Evolutionary conservation across 495 filamentous ascomycete genomes (phyloP).

Genomic region (Amphirosellinia nigrospora): DNA sequence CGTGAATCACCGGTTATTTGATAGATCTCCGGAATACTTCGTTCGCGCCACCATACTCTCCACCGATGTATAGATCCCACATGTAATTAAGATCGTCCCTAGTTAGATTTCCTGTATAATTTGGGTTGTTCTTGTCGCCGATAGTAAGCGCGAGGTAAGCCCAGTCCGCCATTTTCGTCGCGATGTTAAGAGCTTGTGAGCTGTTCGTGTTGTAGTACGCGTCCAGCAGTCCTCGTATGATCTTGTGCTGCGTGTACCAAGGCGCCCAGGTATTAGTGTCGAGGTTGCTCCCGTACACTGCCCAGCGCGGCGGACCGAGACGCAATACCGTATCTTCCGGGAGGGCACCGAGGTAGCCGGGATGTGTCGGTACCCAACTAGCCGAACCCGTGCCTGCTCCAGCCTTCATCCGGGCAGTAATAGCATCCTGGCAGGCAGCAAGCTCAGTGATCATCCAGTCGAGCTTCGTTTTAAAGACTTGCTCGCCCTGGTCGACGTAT

Average conservation of each 20-base stretch:
- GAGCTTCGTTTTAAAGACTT: conserved; percentile 29
- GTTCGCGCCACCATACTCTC: conserved; percentile 39
- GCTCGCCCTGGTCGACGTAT: conserved; percentile 33
- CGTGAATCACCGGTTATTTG: conserved; percentile 36
- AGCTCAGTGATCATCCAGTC: conserved; percentile 36
- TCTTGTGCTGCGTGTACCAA: conserved; percentile 37
- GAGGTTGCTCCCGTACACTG: conserved; percentile 26
- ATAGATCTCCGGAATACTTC: conserved; percentile 43
- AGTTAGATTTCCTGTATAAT: conserved; percentile 32
- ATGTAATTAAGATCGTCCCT: conserved; percentile 35
- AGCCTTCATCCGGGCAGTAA: conserved; percentile 30
- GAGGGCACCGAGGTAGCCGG: conserved; percentile 33
- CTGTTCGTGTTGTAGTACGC: conserved; percentile 36
- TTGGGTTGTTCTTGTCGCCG: conserved; percentile 33
- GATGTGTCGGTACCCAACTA: conserved; percentile 30
- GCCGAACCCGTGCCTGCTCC: conserved; percentile 16
- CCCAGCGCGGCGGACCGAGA: conserved; percentile 35
- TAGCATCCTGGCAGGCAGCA: conserved; percentile 29
- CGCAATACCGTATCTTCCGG: conserved; percentile 33
- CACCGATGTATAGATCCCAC: conserved; percentile 34
- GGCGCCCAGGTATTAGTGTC: conserved; percentile 32
- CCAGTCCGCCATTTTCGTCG: conserved; percentile 33
- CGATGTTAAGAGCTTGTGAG: conserved; percentile 27
- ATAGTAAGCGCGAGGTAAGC: conserved; percentile 34
- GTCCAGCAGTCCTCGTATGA: conserved; percentile 33